Evolutionary conservation across 2,329 filamentous ascomycete species (phyloP).

Genomic region (Alternaria burnsii): DNA sequence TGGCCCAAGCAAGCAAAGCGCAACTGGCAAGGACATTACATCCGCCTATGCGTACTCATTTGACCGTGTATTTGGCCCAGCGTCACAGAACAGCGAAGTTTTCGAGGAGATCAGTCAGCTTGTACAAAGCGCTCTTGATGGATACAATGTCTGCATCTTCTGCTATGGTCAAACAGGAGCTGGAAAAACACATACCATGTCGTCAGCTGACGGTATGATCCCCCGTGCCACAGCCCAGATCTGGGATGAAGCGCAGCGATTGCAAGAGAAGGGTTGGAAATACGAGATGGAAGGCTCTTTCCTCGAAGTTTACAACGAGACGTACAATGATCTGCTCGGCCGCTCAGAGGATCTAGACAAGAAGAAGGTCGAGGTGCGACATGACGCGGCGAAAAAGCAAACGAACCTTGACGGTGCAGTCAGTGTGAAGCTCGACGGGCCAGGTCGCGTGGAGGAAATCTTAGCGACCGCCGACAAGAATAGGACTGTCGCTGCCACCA

Average conservation of each 20-base stretch:
- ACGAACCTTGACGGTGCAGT: slow-evolving; percentile 84
- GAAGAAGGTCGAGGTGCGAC: slow-evolving; percentile 88
- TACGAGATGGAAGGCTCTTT: slow-evolving; percentile 96
- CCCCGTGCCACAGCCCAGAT: slow-evolving; percentile 92
- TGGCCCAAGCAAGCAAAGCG: slow-evolving; percentile 84
- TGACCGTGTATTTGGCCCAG: slow-evolving; percentile 87
- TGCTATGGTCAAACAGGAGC: slow-evolving; percentile 98
- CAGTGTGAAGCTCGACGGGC: slow-evolving; percentile 78
- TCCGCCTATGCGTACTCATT: slow-evolving; percentile 89
- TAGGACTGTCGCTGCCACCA: slow-evolving; percentile 93
- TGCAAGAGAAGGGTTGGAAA: slow-evolving; percentile 91
- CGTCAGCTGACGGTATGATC: slow-evolving; percentile 94
- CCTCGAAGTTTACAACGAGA: slow-evolving; percentile 98
- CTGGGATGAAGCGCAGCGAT: slow-evolving; percentile 81
- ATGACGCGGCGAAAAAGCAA: slow-evolving; percentile 82
- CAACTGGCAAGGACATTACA: slow-evolving; percentile 76
- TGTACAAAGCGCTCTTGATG: slow-evolving; percentile 93
- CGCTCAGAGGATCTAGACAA: slow-evolving; percentile 75
- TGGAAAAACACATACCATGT: slow-evolving; percentile 98
- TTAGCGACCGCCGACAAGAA: slow-evolving; percentile 83
- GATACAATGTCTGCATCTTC: slow-evolving; percentile 99
- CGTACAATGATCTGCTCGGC: slow-evolving; percentile 87
- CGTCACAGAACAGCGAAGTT: slow-evolving; percentile 80
- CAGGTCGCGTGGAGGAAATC: slow-evolving; percentile 80
- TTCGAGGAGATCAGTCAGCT: slow-evolving; percentile 97